A percentile compares a stretch with the other conserved stretches of the same genome.
phyloP scores from a whole-genome alignment of 371 early-diverging fungal genomes.

The Mucor racemosus region DNA sequence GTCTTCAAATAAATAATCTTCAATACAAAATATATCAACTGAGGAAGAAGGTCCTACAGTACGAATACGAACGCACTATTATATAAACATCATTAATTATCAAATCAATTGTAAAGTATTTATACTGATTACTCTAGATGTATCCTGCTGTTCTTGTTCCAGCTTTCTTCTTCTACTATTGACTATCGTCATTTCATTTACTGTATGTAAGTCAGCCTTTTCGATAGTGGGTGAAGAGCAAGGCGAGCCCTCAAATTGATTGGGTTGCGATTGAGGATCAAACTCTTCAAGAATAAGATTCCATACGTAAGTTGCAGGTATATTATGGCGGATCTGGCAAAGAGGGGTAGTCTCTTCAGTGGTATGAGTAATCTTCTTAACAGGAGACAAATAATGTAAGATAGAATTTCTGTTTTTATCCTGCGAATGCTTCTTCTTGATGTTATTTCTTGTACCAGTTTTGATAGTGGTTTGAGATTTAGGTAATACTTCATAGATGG shows the following conservation, averaged over 20 bases:
- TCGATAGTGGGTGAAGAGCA: background rate
- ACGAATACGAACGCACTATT: constrained; percentile 15
- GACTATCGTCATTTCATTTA: background rate
- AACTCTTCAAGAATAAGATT: constrained; percentile 9
- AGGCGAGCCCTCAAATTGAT: background rate
- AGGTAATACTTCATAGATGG: background rate
- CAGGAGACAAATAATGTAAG: constrained; percentile 10
- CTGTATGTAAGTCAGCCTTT: background rate
- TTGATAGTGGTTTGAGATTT: background rate
- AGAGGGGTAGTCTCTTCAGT: background rate
- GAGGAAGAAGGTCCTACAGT: background rate
- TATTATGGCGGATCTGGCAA: background rate
- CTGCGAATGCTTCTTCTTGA: background rate
- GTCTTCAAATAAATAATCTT: constrained; percentile 15
- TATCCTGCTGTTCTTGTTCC: background rate
- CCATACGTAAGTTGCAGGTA: constrained; percentile 4
- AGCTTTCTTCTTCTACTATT: constrained; percentile 1
- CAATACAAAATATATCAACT: background rate
- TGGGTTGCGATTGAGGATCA: constrained; percentile 5
- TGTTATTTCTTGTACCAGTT: background rate
- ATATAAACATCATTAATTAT: background rate
- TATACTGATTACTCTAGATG: background rate
- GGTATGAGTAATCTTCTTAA: background rate
- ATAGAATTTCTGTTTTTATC: constrained; percentile 6
- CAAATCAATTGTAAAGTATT: background rate